Conservation (phyloP, 2,329 filamentous ascomycete species). For the Massarina eburnea region DNA sequence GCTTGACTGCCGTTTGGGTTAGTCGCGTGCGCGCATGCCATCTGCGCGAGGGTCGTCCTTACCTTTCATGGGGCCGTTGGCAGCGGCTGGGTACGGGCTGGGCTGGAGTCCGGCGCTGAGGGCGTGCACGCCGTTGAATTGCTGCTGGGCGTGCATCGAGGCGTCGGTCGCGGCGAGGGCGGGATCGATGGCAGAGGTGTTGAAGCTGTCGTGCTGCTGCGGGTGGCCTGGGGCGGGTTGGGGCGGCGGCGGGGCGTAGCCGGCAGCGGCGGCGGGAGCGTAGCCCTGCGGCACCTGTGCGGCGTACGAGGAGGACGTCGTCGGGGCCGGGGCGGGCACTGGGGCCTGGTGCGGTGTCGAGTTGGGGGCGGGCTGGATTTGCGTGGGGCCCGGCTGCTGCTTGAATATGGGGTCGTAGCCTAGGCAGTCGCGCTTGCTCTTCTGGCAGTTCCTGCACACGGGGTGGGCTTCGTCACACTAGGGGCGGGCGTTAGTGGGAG, state of each 20-base stretch:
- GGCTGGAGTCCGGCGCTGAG: slow-evolving; percentile 36
- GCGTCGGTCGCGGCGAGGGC: slow-evolving; percentile 56
- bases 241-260: slow-evolving; percentile 38
- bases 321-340: slow-evolving; percentile 35
- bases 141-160: slow-evolving; percentile 30
- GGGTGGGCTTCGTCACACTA: slow-evolving; percentile 97
- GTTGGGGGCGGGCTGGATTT: slow-evolving; percentile 71
- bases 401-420: slow-evolving; percentile 90
- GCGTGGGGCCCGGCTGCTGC: slow-evolving; percentile 67
- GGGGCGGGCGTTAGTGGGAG: slow-evolving; percentile 29
- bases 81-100: slow-evolving; percentile 22
- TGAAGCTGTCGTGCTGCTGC: slow-evolving; percentile 54
- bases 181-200: slow-evolving; percentile 66
- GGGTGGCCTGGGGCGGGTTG: slow-evolving; percentile 39
- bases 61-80: slow-evolving; percentile 34
- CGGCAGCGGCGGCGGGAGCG: slow-evolving; percentile 47
- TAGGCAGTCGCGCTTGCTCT: slow-evolving; percentile 82
- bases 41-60: slow-evolving; percentile 1
- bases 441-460: slow-evolving; percentile 85
- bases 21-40: background rate
- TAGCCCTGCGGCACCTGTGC: slow-evolving; percentile 47
- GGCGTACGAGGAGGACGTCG: slow-evolving; percentile 37
- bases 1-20: slow-evolving; percentile 34
- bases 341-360: slow-evolving; percentile 38
- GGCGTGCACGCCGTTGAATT: slow-evolving; percentile 36